Base-by-base conservation (phyloP, 768 basidiomycete species). In the Leccinum variicolor region DNA sequence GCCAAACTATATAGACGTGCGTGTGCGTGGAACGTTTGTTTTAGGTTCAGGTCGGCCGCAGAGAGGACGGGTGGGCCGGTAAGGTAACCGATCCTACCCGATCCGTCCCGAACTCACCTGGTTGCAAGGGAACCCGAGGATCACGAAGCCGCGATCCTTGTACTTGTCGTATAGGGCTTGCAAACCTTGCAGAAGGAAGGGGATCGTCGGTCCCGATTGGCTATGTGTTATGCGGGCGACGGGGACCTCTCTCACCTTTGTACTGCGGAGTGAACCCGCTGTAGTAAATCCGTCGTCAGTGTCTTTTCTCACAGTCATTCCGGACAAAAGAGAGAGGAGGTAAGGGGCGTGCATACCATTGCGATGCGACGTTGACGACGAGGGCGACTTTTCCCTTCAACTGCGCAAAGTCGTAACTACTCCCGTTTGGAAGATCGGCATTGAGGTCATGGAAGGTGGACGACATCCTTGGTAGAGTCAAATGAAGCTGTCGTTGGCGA, bases 61-160 rank as follows among this genome's bases (percentile, higher is more conserved):
- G 5, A 31, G 31, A 31, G 31, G 31, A 31, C 31, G 14, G 14
- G 33, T 34, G 6, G 33, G 29, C 10, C 29, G 29, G 29, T 10
- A 10, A 29, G 31, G 31, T 14, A 33, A 7, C 15, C 7, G 34
- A 31, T 31, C 31, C 14, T 45, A 3, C 15, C 6, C 34, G 48
- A 26, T 34, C 31, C 10, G n/a, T 41, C 13, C 10, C n/a, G n/a
- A 31, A 46, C 52, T 69, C 73, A 87, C 88, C 72, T 91, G 93
- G 69, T 95, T 92, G 74, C 87, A 94, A 11, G 95, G 95, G 79
- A 96, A 96, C 3, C 93, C 94, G 52, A 97, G 80, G 55, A 97
- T 83, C 51, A 86, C 80, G 47, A 96, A 79, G 6, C 80, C 90
- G 55, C 81, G 75, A 52, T 87, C 86, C 68, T 89, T 86, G 77